These are phyloP conservation scores for Cladosporium sp. DNA, from an alignment of 2,329 filamentous ascomycete genomes.

Conservation along the genomic window DNA sequence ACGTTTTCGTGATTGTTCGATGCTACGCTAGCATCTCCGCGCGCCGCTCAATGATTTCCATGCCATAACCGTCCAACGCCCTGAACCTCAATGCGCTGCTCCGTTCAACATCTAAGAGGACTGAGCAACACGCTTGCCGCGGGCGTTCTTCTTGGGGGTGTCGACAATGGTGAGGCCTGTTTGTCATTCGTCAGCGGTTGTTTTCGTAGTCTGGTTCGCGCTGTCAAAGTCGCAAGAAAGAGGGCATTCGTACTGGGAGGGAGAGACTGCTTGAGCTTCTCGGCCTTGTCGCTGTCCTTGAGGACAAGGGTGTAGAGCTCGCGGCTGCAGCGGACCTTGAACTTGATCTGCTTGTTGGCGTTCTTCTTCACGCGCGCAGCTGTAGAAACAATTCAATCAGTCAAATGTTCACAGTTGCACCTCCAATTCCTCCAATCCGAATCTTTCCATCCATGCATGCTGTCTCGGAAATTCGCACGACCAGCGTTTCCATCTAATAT, in stretches of 20 bases:
- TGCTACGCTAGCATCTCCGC: constrained; percentile 18
- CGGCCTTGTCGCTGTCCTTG: constrained; percentile 98
- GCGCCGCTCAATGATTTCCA: constrained; percentile 14
- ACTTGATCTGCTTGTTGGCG: constrained; percentile 95
- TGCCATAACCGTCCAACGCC: constrained; percentile 18
- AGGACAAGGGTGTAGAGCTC: constrained; percentile 98
- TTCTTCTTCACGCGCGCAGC: constrained; percentile 74
- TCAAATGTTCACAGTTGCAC: neutral
- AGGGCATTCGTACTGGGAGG: constrained; percentile 73
- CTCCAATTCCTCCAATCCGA: neutral
- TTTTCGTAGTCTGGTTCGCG: neutral
- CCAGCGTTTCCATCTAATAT: neutral
- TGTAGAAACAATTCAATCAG: constrained; percentile 29
- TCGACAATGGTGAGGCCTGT: constrained; percentile 60
- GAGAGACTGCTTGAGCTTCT: constrained; percentile 99
- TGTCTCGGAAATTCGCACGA: neutral
- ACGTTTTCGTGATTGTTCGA: constrained; percentile 18
- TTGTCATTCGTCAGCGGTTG: constrained; percentile 22
- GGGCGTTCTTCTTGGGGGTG: constrained; percentile 64
- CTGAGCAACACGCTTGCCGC: constrained; percentile 50
- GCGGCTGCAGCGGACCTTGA: constrained; percentile 96
- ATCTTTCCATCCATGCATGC: neutral
- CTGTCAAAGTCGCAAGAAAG: neutral
- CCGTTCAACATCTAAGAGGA: constrained; percentile 18
- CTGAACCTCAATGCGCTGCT: constrained; percentile 9